Percentiles rank a stretch among this genome's conserved stretches.
Evolutionary conservation across 1,284 basidiomycete genomes (phyloP).

Genomic region (Malassezia vespertilionis): DNA sequence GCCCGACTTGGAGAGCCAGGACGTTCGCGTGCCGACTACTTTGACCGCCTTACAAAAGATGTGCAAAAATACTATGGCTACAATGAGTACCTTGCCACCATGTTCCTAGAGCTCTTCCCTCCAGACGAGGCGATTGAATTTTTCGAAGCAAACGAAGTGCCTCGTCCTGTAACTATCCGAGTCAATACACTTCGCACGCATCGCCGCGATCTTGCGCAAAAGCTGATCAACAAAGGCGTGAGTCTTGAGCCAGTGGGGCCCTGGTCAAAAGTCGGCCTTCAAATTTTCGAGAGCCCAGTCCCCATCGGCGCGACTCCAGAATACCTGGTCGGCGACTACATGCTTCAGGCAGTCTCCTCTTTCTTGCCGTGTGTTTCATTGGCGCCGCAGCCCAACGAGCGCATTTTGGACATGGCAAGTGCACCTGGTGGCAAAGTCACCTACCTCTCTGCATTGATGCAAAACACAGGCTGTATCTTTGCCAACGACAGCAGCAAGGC

Average conservation of each 20-base stretch:
- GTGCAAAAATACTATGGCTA: conserved; percentile 75
- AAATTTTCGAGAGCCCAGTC: conserved; percentile 91
- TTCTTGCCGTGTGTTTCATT: conserved; percentile 98
- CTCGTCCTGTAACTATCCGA: conserved; percentile 92
- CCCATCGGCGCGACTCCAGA: conserved; percentile 91
- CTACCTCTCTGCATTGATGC: conserved; percentile 57
- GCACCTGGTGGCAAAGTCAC: conserved; percentile 97
- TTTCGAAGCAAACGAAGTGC: conserved; percentile 94
- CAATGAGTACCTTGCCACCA: conserved; percentile 87
- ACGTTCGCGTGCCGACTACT: conserved; percentile 69
- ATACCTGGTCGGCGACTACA: conserved; percentile 97
- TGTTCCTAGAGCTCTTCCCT: conserved; percentile 85
- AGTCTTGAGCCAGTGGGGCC: conserved; percentile 86
- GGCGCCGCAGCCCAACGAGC: conserved; percentile 80
- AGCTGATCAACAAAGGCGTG: conserved; percentile 89
- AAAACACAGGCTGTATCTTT: conserved; percentile 96
- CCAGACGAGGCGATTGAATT: conserved; percentile 85
- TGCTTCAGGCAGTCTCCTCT: conserved; percentile 96
- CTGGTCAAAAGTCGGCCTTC: conserved; percentile 95
- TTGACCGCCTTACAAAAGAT: conserved; percentile 71
- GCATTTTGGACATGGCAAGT: conserved; percentile 95
- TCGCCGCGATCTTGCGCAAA: conserved; percentile 84
- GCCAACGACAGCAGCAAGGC: conserved; percentile 94
- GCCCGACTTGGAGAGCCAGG: conserved; percentile 50
- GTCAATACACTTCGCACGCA: conserved; percentile 92